Conservation (phyloP, 1,284 basidiomycete genomes). For the Athelia psychrophila region DNA sequence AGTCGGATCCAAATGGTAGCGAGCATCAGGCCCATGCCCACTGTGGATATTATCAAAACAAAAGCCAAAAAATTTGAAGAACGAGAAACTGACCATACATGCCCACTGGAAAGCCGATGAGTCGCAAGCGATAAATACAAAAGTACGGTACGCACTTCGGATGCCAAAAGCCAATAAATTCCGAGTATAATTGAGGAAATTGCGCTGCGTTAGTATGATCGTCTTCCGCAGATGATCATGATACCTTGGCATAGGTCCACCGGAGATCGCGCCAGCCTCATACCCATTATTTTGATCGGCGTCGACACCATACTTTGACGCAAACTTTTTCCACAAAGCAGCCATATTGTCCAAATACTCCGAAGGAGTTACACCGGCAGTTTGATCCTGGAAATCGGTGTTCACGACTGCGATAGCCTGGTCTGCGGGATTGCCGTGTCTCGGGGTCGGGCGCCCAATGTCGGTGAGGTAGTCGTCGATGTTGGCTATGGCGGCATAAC, state of each 20-base stretch:
- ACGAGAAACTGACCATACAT: constrained; percentile 48
- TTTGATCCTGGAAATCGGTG: constrained; percentile 19
- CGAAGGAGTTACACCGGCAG: background rate
- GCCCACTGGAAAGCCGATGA: constrained; percentile 23
- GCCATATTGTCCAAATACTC: background rate
- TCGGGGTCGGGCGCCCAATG: constrained; percentile 27
- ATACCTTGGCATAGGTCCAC: background rate
- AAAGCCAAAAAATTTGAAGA: constrained; percentile 2
- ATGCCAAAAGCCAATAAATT: constrained; percentile 66
- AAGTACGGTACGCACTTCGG: constrained; percentile 22
- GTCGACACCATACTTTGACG: background rate
- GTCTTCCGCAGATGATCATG: constrained; percentile 6
- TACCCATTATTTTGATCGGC: background rate
- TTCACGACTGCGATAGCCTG: constrained; percentile 43
- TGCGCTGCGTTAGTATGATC: constrained; percentile 16
- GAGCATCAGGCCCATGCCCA: constrained; percentile 52
- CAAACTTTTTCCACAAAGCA: background rate
- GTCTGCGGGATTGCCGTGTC: constrained; percentile 47
- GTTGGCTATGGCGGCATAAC: constrained; percentile 32
- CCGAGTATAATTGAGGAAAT: constrained; percentile 20
- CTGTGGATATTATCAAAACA: too few species aligned
- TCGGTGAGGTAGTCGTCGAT: constrained; percentile 11
- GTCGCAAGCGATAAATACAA: background rate
- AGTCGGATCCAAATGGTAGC: constrained; percentile 61
- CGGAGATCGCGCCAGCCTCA: background rate